Base-by-base conservation (phyloP, 257 asterid genomes). In the Solanum clarkiae region DNA sequence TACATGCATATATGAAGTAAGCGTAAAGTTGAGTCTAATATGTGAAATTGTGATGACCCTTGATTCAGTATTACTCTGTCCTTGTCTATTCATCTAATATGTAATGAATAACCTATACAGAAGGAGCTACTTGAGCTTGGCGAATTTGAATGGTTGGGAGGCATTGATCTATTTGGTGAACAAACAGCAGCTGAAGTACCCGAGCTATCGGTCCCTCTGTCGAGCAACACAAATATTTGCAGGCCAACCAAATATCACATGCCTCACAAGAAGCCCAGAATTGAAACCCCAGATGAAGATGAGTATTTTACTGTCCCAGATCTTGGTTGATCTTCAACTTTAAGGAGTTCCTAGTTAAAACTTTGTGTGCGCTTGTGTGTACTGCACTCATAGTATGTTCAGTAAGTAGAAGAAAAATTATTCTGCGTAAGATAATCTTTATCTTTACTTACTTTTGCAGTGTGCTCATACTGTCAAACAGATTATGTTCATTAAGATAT, bases 121-220 rank as follows among this genome's bases (percentile, higher is more conserved):
- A 92, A 94, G 95, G 97, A 90, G 87, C 93, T 92, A n/a, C 90
- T 93, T n/a, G 99, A 93, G 86, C 92, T 95, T 42, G 90, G 91
- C 10, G 98, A 93, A 93, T 87, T 95, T 1, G 97, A 93, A 80
- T 96, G 98, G 98, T 75, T 95, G 40, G 57, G 92, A 0, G 98
- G 92, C 72, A 92, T 91, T 11, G 93, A 92, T 81, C 84, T 92
- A 22, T 92, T 91, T n/a, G 93, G 93, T 10, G 98, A 93, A 81
- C 94, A 92, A 86, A 88, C 94, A 7, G 96, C 97, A 12, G 99
- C 97, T 1, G 99, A 96, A 88, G 99, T 97, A 20, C 98, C 98
- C 59, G 93, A 95, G 90, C 93, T 95, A 11, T 92, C 92, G 0
- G 88, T 80, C 32, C 80, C 91, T 82, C 99, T 91, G 84, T 49